A percentile compares a stretch with the other conserved stretches of the same genome.
Evolutionary conservation across 2,329 filamentous ascomycete genomes (phyloP).

Genomic region (Bipolaris oryzae): DNA sequence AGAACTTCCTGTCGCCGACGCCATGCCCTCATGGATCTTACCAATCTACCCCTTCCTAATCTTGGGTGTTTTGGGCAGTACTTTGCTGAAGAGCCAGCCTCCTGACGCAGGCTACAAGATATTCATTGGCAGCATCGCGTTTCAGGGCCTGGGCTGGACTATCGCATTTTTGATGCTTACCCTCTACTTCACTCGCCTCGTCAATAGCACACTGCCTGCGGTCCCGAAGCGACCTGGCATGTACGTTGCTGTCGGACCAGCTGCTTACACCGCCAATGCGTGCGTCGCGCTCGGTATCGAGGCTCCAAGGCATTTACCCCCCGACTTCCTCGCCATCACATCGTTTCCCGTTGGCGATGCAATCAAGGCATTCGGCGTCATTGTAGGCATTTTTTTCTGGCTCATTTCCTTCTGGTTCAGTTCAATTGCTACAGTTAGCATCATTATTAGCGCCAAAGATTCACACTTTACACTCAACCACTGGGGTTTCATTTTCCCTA

Average conservation of each 20-base stretch:
- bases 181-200: constrained; percentile 71
- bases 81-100: constrained; percentile 45
- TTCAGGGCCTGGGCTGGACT: constrained; percentile 70
- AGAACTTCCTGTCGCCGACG: constrained; percentile 46
- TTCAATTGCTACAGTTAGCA: constrained; percentile 49
- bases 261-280: constrained; percentile 35
- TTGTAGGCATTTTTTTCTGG: constrained; percentile 55
- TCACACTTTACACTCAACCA: constrained; percentile 45
- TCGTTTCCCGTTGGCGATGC: constrained; percentile 45
- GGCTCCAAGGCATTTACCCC: constrained; percentile 45
- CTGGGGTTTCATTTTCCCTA: constrained; percentile 69
- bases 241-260: constrained; percentile 58
- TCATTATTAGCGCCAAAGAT: constrained; percentile 46
- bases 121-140: constrained; percentile 65
- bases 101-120: constrained; percentile 27
- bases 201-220: constrained; percentile 62
- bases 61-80: constrained; percentile 46
- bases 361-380: constrained; percentile 51
- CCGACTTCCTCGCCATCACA: constrained; percentile 41
- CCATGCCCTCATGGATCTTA: constrained; percentile 50
- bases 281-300: constrained; percentile 51
- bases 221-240: constrained; percentile 53
- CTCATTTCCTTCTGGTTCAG: constrained; percentile 59
- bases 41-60: constrained; percentile 45
- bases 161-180: constrained; percentile 72